Evolutionary conservation across 2,329 filamentous ascomycete species (phyloP).

Genomic region (Knufia fluminis): DNA sequence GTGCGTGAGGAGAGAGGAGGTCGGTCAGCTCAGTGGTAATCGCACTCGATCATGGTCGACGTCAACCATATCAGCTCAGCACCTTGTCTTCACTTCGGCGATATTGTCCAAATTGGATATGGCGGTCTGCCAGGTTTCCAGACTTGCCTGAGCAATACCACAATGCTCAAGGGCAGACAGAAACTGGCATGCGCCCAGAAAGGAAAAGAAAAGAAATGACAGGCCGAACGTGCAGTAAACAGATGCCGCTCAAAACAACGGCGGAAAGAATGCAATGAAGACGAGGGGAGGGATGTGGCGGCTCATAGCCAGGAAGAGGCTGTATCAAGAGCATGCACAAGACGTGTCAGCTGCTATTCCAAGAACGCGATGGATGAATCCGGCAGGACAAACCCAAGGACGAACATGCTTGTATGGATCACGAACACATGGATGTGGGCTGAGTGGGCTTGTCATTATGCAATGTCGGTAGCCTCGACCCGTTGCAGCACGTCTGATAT

Average conservation of each 20-base stretch:
- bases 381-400: background rate
- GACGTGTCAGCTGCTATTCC: slow-evolving; percentile 3
- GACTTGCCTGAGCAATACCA: background rate
- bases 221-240: background rate
- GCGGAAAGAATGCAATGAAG: background rate
- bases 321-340: background rate
- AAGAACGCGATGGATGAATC: background rate
- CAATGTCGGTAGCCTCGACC: slow-evolving; percentile 7
- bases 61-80: background rate
- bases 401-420: slow-evolving; percentile 1
- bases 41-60: background rate
- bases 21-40: background rate
- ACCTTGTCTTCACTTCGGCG: background rate
- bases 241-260: background rate
- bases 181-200: background rate
- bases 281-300: background rate
- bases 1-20: background rate
- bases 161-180: background rate
- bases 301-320: background rate
- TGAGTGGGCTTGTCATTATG: background rate
- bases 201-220: background rate
- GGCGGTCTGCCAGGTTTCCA: background rate
- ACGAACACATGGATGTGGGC: background rate
- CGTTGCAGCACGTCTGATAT: background rate
- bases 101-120: background rate